Base-by-base conservation (phyloP, 371 early-diverging fungal genomes). In the Fennellomyces sp. region DNA sequence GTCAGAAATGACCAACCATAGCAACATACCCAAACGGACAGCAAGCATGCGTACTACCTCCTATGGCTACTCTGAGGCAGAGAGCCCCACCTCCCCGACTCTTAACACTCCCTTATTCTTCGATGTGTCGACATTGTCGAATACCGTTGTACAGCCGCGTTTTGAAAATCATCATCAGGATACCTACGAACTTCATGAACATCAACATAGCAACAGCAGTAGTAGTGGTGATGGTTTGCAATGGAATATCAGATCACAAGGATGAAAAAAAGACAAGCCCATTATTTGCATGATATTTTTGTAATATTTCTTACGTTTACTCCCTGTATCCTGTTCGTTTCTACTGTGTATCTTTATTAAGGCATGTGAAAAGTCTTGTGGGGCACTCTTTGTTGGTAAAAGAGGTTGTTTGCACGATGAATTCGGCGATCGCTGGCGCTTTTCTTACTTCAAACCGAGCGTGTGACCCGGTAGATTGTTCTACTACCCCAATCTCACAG, bases 1-100 rank as follows among this genome's bases (percentile, higher is more conserved):
- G 5, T 15, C 33, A 53, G 59, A 50, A 58, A 17, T 72, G 33
- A 70, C 80, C 12, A 60, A 72, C 13, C 66, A 69, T 49, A 64
- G 52, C 17, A 67, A 52, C 50, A 80, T 80, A 57, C 75, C 80
- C 56, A 74, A 66, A 62, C 68, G 76, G 61, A 76, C 80, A 26
- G 80, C 31, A 45, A 52, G 54, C 17, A 59, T 47, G 33, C 39
- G 55, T n/a, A 54, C 35, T 12, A 56, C 57, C 10, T 38, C 49
- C 35, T 67, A 73, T 52, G 70, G 65, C 41, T 70, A 70, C 29
- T 58, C 56, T 53, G 78, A 72, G 47, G 60, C 54, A 3, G 74
- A 70, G 30, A 69, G 69, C 4, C 77, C 77, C 28, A 73, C 78
- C 26, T 74, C 78, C 25, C 78, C 78, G 23, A 73, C 70, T 13